A percentile compares a stretch with the other conserved stretches of the same genome.
phyloP scores from a whole-genome alignment of 768 basidiomycete species.

The Agaricus blazei region DNA sequence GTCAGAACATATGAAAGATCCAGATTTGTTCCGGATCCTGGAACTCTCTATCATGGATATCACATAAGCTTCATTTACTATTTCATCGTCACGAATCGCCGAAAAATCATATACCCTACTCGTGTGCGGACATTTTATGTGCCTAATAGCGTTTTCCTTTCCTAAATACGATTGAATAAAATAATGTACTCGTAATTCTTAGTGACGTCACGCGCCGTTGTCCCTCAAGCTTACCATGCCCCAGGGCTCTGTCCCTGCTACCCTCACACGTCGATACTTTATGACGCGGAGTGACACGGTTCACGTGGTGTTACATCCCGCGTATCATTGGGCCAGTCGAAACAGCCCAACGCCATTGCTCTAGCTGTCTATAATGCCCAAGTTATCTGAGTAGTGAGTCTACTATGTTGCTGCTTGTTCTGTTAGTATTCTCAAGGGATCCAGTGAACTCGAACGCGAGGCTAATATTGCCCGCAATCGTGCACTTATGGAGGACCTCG shows the following conservation, averaged over 20 bases:
- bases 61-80: constrained; percentile 22
- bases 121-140: too few species aligned
- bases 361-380: constrained; percentile 26
- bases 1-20: constrained; percentile 77
- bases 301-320: not conserved
- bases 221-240: constrained; percentile 1
- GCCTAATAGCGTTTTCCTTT: not conserved
- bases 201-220: not conserved
- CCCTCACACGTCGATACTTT: constrained; percentile 20
- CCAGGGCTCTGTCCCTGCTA: constrained; percentile 15
- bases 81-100: not conserved
- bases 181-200: not conserved
- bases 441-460: constrained; percentile 65
- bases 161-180: not conserved
- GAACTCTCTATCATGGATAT: constrained; percentile 79
- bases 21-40: constrained; percentile 68
- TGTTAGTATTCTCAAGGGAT: not conserved
- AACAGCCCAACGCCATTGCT: not conserved
- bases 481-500: constrained; percentile 51
- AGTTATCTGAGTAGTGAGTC: constrained; percentile 49
- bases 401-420: not conserved
- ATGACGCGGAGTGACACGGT: not conserved
- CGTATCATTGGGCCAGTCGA: not conserved
- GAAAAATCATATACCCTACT: not conserved
- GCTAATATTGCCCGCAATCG: constrained; percentile 81